Evolutionary conservation across 2,329 filamentous ascomycete species (phyloP), one percentile per base, ranked within the genome.

Genomic region (Venturia nashicola): DNA sequence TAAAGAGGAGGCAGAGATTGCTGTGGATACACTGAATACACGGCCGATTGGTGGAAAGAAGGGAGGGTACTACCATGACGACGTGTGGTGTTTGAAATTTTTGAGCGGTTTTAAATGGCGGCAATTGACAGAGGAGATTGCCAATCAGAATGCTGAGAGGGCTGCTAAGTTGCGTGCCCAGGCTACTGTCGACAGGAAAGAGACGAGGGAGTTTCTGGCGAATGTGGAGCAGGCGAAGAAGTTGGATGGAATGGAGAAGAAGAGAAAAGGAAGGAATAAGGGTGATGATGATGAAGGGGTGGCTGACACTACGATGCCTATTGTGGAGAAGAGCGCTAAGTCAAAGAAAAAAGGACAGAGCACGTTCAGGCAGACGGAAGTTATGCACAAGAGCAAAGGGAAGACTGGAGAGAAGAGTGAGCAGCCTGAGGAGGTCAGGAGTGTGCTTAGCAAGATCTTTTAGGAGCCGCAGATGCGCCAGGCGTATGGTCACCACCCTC

Each of bases 1-100:
- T 67, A 94, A 94, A 75, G 81, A 82, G 67, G 86, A 92, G 67
- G 90, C 90, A 43, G 91, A 92, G 73, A 78, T 83, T n/a, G 87
- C 84, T 0, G 89, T 86, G 61, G 87, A 90, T 68, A 80, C 88
- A 34, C 79, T 95, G 61, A 95, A 95, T 71, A 87, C 88, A 51
- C 83, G 83, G 67, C 89, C 83, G 14, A 89, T 94, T 67, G 90
- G 90, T 61, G 90, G 90, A 34, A 92, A 92, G 77, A 95, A 95
- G 77, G 83, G 89, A 14, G 84, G 83, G 60, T 91, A 89, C 72
- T 95, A 93, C 77, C 85, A 89, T 69, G 90, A 95, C 72, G 90
- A 95, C 73, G 82, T 95, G 55, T 95, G 90, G 90, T 92, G 88
- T 69, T 77, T 94, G 67, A 82, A 89, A 66, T 95, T 95, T 71